These are phyloP conservation scores for Leucocoprinus birnbaumii DNA, from an alignment of 768 basidiomycete genomes.

Conservation along the genomic window DNA sequence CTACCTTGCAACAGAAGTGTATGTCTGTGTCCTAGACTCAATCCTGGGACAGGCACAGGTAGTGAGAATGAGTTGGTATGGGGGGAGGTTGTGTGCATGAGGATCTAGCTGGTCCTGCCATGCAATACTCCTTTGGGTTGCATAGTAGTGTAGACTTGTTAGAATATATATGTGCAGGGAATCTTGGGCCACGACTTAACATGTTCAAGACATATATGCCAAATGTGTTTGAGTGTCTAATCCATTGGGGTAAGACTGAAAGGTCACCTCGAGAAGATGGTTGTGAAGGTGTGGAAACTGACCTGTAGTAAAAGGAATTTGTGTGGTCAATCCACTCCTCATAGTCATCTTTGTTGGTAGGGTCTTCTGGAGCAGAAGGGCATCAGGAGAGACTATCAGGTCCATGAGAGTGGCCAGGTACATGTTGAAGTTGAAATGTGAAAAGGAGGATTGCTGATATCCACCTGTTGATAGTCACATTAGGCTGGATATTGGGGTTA, in stretches of 20 bases:
- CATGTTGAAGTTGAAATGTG: constrained; percentile 22
- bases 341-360: constrained; percentile 12
- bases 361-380: constrained; percentile 3
- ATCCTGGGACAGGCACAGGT: too few species aligned
- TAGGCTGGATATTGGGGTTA: constrained; percentile 29
- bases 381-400: constrained; percentile 20
- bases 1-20: too few species aligned
- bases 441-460: constrained; percentile 24
- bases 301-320: not conserved
- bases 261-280: not conserved
- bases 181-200: too few species aligned
- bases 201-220: too few species aligned
- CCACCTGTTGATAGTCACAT: constrained; percentile 26
- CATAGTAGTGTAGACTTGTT: too few species aligned
- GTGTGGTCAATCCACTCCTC: constrained; percentile 22
- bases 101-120: too few species aligned
- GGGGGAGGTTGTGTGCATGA: too few species aligned
- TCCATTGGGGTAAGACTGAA: not conserved
- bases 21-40: too few species aligned
- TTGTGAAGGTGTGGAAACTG: not conserved
- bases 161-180: too few species aligned
- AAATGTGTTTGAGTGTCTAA: too few species aligned
- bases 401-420: constrained; percentile 15
- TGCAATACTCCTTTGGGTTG: too few species aligned
- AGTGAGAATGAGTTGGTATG: too few species aligned